phyloP scores from a whole-genome alignment of 106 monocot species.

The Dendrobium officinale region DNA sequence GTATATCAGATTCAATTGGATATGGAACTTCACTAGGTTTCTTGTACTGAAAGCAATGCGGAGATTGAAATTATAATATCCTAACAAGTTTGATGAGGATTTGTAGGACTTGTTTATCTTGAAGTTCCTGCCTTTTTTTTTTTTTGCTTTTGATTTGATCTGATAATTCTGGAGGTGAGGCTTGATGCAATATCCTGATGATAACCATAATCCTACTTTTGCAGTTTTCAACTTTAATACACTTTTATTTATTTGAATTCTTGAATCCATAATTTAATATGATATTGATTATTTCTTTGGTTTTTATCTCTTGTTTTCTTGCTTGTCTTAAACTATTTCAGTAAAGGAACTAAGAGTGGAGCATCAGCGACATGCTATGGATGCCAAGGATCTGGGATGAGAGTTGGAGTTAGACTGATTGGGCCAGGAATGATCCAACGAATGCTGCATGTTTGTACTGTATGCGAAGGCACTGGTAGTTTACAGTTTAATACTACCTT shows the following conservation, averaged over 20 bases:
- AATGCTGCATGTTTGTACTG: slow-evolving; percentile 68
- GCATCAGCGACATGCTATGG: slow-evolving; percentile 39
- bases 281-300: not conserved
- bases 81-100: too few species aligned
- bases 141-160: too few species aligned
- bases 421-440: slow-evolving; percentile 82
- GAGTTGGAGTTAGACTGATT: slow-evolving; percentile 43
- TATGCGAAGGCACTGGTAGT: slow-evolving; percentile 43
- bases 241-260: not conserved
- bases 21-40: too few species aligned
- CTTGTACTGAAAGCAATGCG: too few species aligned
- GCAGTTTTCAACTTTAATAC: too few species aligned
- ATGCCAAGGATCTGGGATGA: slow-evolving; percentile 47
- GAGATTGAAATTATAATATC: too few species aligned
- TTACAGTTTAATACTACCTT: not conserved
- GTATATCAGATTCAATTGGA: too few species aligned
- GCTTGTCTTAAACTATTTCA: slow-evolving; percentile 12
- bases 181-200: too few species aligned
- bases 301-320: not conserved
- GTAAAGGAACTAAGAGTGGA: slow-evolving; percentile 57
- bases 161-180: too few species aligned
- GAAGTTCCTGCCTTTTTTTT: too few species aligned
- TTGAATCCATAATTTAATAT: not conserved
- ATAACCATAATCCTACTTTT: too few species aligned
- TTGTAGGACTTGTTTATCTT: too few species aligned